phyloP scores from a whole-genome alignment of 2,329 filamentous ascomycete genomes.

The Alternaria arborescens region DNA sequence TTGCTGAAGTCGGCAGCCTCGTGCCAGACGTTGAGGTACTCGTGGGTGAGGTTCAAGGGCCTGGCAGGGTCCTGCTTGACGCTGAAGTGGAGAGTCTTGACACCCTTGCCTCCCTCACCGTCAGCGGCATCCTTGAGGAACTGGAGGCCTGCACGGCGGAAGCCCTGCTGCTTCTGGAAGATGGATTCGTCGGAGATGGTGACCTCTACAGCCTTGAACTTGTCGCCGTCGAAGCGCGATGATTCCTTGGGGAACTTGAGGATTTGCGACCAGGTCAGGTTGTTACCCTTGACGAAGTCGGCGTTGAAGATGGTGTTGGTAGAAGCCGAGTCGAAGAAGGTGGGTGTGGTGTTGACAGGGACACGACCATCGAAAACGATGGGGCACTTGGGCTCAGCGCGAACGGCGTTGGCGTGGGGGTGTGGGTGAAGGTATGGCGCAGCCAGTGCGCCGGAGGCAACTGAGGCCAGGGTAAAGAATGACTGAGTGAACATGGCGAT shows the following conservation, averaged over 20 bases:
- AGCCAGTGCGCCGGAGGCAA: conserved; percentile 38
- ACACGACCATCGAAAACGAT: conserved; percentile 51
- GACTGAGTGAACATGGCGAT: conserved; percentile 36
- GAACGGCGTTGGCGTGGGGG: not conserved
- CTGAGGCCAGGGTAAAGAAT: conserved; percentile 29
- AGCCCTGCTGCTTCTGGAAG: conserved; percentile 67
- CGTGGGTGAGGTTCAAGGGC: conserved; percentile 67
- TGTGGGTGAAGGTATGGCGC: conserved; percentile 23
- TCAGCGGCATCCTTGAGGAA: conserved; percentile 62
- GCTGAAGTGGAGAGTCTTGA: conserved; percentile 70
- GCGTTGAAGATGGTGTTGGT: conserved; percentile 60
- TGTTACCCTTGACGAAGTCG: conserved; percentile 62
- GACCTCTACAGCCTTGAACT: conserved; percentile 60
- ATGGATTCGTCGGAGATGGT: conserved; percentile 68
- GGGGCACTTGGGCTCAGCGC: conserved; percentile 41
- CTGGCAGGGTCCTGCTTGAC: conserved; percentile 62
- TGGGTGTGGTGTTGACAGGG: conserved; percentile 33
- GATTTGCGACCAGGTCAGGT: conserved; percentile 61
- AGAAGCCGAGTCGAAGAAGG: conserved; percentile 44
- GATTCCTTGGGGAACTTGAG: conserved; percentile 58
- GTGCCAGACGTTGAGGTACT: conserved; percentile 62
- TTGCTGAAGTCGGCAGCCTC: conserved; percentile 52
- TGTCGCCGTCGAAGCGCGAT: conserved; percentile 58
- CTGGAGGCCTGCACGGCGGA: conserved; percentile 67
- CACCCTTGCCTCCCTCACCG: conserved; percentile 61